phyloP scores from a whole-genome alignment of 192 early-diverging fungal species.

The Coemansia sp. region DNA sequence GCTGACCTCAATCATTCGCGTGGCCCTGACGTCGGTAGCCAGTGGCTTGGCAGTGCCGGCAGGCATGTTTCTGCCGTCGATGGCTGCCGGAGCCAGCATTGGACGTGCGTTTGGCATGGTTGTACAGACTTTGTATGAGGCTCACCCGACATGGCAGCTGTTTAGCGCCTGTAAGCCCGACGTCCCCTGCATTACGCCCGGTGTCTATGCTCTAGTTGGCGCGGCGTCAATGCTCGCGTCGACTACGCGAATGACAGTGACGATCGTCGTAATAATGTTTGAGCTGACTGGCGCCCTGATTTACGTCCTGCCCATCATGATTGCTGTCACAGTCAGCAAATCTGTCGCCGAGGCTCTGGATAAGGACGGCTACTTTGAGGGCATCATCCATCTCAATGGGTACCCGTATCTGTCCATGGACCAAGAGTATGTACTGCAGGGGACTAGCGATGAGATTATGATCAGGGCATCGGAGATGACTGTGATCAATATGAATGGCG shows the following conservation, averaged over 20 bases:
- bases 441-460: conserved; percentile 62
- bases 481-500: conserved; percentile 53
- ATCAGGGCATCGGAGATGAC: conserved; percentile 61
- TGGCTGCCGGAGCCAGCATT: conserved; percentile 89
- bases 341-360: conserved; percentile 53
- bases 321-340: conserved; percentile 62
- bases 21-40: conserved; percentile 65
- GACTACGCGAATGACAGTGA: conserved; percentile 90
- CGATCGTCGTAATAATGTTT: conserved; percentile 98
- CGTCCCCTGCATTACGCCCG: conserved; percentile 83
- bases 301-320: conserved; percentile 92
- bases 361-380: conserved; percentile 58
- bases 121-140: conserved; percentile 62
- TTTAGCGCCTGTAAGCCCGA: conserved; percentile 70
- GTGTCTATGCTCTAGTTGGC: conserved; percentile 80
- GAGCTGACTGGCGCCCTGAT: conserved; percentile 96
- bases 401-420: conserved; percentile 70
- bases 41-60: conserved; percentile 77
- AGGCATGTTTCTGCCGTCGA: conserved; percentile 84
- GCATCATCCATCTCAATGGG: conserved; percentile 58
- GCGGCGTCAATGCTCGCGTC: conserved; percentile 81
- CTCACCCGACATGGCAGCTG: conserved; percentile 60
- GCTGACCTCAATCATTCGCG: conserved; percentile 62
- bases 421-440: conserved; percentile 57
- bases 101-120: conserved; percentile 88